Evolutionary conservation across 225 moss, liverwort and hornwort species (phyloP), one percentile per base, ranked within the genome.

Genomic region (Marchantia polymorpha): DNA sequence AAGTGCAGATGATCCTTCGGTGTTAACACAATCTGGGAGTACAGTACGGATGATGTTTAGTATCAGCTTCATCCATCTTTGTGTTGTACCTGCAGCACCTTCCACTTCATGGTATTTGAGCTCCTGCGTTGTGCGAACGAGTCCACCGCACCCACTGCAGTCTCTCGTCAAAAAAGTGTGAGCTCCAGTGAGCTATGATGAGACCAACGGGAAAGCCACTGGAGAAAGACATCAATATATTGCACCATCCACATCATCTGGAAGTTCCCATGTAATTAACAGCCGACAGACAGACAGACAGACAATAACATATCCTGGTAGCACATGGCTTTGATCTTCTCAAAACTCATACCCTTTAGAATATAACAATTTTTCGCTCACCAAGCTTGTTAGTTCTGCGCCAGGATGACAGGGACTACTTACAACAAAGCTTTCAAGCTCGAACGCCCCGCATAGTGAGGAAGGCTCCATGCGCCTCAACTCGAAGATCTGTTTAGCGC

Each of bases 41-140:
- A 12, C 11, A 51, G 72, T 25, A 12, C 7, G 52, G 72, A 49
- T 19, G 75, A 58, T 46, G 17, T 31, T 19, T 1, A 55, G 58
- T 30, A 58, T 58, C 59, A 12, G 31, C 75, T 59, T 39, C 59
- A 39, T 17, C 74, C 59, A 75, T 75, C 0, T 59, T 59, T 59
- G 31, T 59, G 58, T 17, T 75, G 75, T 59, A n/a, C 19, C 39
- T 59, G 27, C 75, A 26, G 75, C 75, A 20, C 72, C 75, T 75
- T 75, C 39, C 58, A 22, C 12, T 75, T 75, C 20, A 31, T 8
- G 53, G 9, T 29, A 11, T 9, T 25, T 56, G 74, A 58, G 56
- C 15, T 51, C 22, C 17, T 15, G 56, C 58, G 26, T 54, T 7
- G 59, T 19, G 29, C 30, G 12, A 53, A 39, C 39, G 39, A 39